phyloP scores from a whole-genome alignment of 441 rosid species.

The Pelargonium myrrhifolium region DNA sequence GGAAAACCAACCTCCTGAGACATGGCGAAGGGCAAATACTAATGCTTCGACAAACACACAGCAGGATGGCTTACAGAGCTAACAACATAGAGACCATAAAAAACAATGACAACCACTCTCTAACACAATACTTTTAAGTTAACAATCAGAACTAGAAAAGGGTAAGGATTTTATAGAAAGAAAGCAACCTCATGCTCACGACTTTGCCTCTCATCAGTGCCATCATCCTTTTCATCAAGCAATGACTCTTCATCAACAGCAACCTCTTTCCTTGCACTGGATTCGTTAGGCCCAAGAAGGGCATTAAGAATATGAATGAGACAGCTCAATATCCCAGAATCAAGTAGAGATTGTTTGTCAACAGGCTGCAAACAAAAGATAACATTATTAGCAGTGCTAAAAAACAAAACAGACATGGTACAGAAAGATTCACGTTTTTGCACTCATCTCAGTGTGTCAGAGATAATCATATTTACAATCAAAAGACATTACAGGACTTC shows the following conservation, averaged over 20 bases:
- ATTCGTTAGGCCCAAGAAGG: conserved; percentile 55
- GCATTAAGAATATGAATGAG: conserved; percentile 76
- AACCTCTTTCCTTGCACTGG: conserved; percentile 29
- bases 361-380: conserved; percentile 57
- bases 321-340: conserved; percentile 98
- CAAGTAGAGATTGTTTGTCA: conserved; percentile 93
- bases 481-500: neutral
- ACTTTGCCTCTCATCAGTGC: conserved; percentile 33
- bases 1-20: neutral
- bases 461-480: neutral
- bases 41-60: neutral
- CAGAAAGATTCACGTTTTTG: neutral
- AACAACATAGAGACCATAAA: too few relatives aligned
- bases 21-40: neutral
- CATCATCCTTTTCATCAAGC: conserved; percentile 37
- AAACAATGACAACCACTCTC: too few relatives aligned
- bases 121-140: too few relatives aligned
- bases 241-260: conserved; percentile 30
- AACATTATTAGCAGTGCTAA: conserved; percentile 6
- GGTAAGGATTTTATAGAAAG: neutral
- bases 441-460: neutral
- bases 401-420: conserved; percentile 15
- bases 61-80: neutral
- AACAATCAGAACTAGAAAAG: conserved; percentile 8
- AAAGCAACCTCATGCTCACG: conserved; percentile 76